Base-by-base conservation (phyloP, 2,329 filamentous ascomycete genomes). In the Venturia aucupariae region DNA sequence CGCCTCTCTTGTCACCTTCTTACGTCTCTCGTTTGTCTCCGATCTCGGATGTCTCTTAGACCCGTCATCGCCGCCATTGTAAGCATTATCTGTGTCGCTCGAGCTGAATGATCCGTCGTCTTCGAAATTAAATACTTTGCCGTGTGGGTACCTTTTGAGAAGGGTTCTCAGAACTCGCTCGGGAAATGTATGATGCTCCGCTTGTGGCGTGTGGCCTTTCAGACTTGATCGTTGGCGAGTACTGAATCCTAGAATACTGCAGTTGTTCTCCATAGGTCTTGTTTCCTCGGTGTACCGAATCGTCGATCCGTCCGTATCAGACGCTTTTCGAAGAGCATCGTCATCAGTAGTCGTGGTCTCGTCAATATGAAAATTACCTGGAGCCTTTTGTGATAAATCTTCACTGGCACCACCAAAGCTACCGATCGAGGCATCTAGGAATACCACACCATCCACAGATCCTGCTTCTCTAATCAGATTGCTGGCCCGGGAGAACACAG, bases 81-180 rank as follows among this genome's bases (percentile, higher is more conserved):
- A 60, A 10, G 57, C 57, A 11, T 60, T 60, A 11, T 63, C 61
- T 13, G 61, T 51, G n/a, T 63, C 61, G 27, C 61, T 63, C 2
- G 70, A 68, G 30, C 68, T 66, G 10, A 68, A 22, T 8, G 60
- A 61, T 1, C 69, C 70, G 38, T 65, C 66, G 8, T 68, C 66
- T n/a, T 65, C 64, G 39, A 68, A 71, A 24, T 70, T 69, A 61
- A 71, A 72, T 1, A 72, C 65, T 44, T 69, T 70, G 30, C 69
- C 70, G n/a, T 66, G 55, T 4, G 69, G 69, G 38, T 69, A 71
- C 7, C 67, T 64, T 32, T 67, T 66, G 19, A 72, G 64, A 8
- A 71, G 60, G 4, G 51, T 64, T 8, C 63, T 63, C 27, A 68
- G 59, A 15, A 67, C 42, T 10, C 32, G 44, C 38, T 67, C 65